Evolutionary conservation across 2,329 filamentous ascomycete genomes (phyloP).

Genomic region (Ascochyta rabiei): DNA sequence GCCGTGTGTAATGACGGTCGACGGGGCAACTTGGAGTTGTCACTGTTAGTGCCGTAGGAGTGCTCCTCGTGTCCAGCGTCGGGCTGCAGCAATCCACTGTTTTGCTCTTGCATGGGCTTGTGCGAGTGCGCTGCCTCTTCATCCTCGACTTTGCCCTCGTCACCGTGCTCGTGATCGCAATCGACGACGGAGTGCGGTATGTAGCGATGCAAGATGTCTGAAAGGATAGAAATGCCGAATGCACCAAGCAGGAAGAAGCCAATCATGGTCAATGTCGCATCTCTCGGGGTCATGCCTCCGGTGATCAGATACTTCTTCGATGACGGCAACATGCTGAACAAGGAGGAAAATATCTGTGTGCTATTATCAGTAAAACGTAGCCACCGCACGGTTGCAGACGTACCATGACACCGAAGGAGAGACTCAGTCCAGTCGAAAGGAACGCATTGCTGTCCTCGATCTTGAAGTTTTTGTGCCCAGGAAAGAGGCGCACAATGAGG

Average conservation of each 20-base stretch:
- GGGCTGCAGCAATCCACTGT: constrained; percentile 12
- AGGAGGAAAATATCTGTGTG: constrained; percentile 80
- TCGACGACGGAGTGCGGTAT: constrained; percentile 82
- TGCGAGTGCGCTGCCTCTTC: constrained; percentile 25
- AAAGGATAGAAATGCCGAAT: constrained; percentile 75
- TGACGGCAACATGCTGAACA: constrained; percentile 92
- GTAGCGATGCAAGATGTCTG: constrained; percentile 72
- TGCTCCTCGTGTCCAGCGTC: constrained; percentile 22
- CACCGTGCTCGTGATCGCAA: constrained; percentile 76
- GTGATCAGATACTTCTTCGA: constrained; percentile 77
- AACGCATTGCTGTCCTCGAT: constrained; percentile 91
- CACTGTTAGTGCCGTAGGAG: constrained; percentile 27
- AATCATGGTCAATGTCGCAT: constrained; percentile 72
- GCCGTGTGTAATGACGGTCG: constrained; percentile 51
- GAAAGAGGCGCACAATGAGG: constrained; percentile 72
- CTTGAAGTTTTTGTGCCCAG: constrained; percentile 76
- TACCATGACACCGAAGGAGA: constrained; percentile 98
- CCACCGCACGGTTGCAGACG: constrained; percentile 30
- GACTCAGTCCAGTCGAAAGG: constrained; percentile 82
- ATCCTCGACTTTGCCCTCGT: constrained; percentile 50
- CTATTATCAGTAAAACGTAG: constrained; percentile 18
- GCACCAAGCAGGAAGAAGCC: constrained; percentile 74
- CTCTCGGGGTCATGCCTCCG: constrained; percentile 69
- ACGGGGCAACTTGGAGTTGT: constrained; percentile 13
- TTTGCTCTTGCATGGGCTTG: constrained; percentile 32